Conservation (phyloP, 2,329 filamentous ascomycete species). For the Pseudocercospora vitis region DNA sequence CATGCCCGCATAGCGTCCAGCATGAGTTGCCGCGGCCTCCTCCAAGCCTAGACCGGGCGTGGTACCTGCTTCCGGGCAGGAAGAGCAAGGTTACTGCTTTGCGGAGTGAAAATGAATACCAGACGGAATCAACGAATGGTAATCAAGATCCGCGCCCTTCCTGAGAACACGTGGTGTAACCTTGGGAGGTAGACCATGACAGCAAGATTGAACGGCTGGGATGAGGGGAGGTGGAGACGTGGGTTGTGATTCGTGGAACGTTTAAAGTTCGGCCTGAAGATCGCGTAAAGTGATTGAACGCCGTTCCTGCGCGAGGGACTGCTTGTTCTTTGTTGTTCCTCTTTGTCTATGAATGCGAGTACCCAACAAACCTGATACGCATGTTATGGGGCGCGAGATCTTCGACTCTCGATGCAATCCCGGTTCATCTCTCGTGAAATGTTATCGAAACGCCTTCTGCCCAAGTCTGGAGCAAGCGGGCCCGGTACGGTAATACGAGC, state of each 20-base stretch:
- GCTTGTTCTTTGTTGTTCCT: no score
- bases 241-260: not conserved
- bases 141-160: not conserved
- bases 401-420: no score
- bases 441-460: no score
- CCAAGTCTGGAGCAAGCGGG: no score
- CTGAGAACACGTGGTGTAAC: not conserved
- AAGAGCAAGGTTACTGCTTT: not conserved
- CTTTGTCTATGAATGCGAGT: no score
- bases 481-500: no score
- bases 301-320: no score
- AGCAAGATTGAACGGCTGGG: not conserved
- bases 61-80: not conserved
- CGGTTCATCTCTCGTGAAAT: no score
- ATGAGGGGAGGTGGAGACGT: not conserved
- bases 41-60: not conserved
- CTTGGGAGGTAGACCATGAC: not conserved
- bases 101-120: not conserved
- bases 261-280: no score
- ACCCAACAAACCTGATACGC: no score
- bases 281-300: no score
- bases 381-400: no score
- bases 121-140: not conserved
- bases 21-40: constrained; percentile 14
- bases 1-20: constrained; percentile 7